Evolutionary conservation across 2,329 filamentous ascomycete genomes (phyloP), one percentile per base, ranked within the genome.

Genomic region (Talaromyces amestolkiae): DNA sequence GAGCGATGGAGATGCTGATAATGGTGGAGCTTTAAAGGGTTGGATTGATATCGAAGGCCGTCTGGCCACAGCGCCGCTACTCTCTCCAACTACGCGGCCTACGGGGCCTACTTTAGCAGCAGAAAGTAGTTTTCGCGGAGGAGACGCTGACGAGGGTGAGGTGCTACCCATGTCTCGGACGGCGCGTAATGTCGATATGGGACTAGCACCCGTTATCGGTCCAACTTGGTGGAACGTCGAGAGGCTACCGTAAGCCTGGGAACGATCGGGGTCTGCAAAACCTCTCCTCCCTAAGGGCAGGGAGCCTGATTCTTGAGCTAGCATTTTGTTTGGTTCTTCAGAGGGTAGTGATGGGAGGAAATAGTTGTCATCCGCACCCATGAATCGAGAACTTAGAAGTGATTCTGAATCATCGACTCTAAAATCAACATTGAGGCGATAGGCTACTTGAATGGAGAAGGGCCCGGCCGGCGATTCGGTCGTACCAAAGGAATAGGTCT

Each of bases 1-100:
- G 35, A 81, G 78, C n/a, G 84, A 82, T 19, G 93, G 94, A 4
- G 93, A 97, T 3, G 91, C 92, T 2, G 93, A 96, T n/a, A 98
- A 82, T 1, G 94, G 96, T 11, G 94, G 94, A 15, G 93, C 92
- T 78, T 99, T 99, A 82, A 99, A 99, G 0, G 94, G 93, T 71
- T 96, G 92, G 72, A 97, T 97, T 0, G 92, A 96, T 24, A 97
- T 87, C 0, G 92, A 97, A 7, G 91, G 89, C 62, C 92, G 87
- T 71, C 93, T 86, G 62, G 84, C 84, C 58, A 85, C 80, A 24
- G 78, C 65, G 81, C 77, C 62, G 79, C 84, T 65, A 78, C 82
- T 72, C 81, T 86, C 69, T 79, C 83, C 81, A 78, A 73, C 74
- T 53, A 78, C 69, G 24, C 76, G 75, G 33, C 76, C 74, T 17